Base-by-base conservation (phyloP, 2,329 filamentous ascomycete species). In the Beauveria sp. region DNA sequence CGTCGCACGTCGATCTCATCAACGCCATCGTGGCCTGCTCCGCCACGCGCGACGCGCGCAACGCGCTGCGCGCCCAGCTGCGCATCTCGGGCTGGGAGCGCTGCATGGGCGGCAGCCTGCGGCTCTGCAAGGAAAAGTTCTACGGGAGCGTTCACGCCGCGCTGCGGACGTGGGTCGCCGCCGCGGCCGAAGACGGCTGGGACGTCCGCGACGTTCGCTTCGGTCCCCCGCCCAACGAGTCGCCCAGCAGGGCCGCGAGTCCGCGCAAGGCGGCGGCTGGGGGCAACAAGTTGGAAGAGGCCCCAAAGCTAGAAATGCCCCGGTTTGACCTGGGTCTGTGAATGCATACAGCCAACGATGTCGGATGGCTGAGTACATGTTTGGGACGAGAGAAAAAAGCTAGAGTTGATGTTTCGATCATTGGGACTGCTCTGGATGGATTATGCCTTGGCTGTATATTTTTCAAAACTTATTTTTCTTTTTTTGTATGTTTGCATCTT, bases 41-140 rank as follows among this genome's bases (percentile, higher is more conserved):
- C 0, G 88, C 90, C 0, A 87, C 86, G 0, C 68, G 72, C 2
- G 74, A 82, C 26, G 86, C 89, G 62, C 89, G 95, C 63, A 97
- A 96, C 73, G 72, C 76, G 0, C 81, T 98, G 12, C 88, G 95
- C n/a, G 79, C 81, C 20, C 86, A 93, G 62, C 80, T 98, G 58
- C 85, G 85, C 58, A 85, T 93, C 63, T 96, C 90, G 0, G 93
- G 95, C 8, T 96, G 92, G 79, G 95, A 99, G 74, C 92, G 92
- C 67, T 86, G 89, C 67, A 90, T 98, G 81, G 92, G 92, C 18
- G 84, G 84, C 24, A 93, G 87, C 62, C 78, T 98, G 64, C 86
- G 95, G 5, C 88, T 93, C 18, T 98, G 93, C 79, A 99, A 98
- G 73, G 93, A 97, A 74, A 98, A 98, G 73, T 96, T 98, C 73